Conservation (phyloP, 208 protist species). For the Tetramitus jugosus region DNA sequence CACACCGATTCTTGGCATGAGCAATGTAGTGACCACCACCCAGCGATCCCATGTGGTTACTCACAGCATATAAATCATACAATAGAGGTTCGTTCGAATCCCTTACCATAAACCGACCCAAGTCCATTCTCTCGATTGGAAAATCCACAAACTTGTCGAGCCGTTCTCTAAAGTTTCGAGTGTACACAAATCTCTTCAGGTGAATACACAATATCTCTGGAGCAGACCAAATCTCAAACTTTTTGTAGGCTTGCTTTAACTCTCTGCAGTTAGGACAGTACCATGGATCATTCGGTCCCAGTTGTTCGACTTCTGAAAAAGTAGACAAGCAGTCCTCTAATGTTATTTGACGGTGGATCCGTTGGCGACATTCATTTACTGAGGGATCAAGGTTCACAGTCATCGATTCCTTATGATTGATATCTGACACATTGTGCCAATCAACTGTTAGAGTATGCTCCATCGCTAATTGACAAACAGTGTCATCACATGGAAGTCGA, state of each 20-base stretch:
- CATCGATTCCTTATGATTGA: neutral
- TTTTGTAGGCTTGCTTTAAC: constrained; percentile 39
- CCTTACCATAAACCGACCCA: neutral
- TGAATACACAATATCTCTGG: constrained; percentile 53
- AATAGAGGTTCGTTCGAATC: neutral
- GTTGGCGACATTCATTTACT: neutral
- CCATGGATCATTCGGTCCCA: constrained; percentile 44
- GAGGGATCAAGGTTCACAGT: neutral
- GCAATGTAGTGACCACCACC: constrained; percentile 56
- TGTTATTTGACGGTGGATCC: neutral
- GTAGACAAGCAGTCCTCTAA: constrained; percentile 39
- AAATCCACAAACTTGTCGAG: neutral
- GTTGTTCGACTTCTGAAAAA: constrained; percentile 41
- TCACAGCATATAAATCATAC: constrained; percentile 54
- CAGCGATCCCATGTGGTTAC: constrained; percentile 48
- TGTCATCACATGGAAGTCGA: too few relatives aligned
- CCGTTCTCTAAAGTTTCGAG: constrained; percentile 28
- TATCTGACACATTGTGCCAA: neutral
- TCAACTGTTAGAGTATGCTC: neutral
- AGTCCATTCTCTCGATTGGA: constrained; percentile 11
- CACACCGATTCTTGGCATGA: constrained; percentile 25
- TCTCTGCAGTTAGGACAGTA: constrained; percentile 51
- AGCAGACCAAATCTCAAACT: constrained; percentile 50
- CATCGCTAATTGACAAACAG: too few relatives aligned
- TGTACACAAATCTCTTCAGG: constrained; percentile 53